Evolutionary conservation across 164 flowering plant species (phyloP), one percentile per base, ranked within the genome.

Genomic region (Hamamelis virginiana): DNA sequence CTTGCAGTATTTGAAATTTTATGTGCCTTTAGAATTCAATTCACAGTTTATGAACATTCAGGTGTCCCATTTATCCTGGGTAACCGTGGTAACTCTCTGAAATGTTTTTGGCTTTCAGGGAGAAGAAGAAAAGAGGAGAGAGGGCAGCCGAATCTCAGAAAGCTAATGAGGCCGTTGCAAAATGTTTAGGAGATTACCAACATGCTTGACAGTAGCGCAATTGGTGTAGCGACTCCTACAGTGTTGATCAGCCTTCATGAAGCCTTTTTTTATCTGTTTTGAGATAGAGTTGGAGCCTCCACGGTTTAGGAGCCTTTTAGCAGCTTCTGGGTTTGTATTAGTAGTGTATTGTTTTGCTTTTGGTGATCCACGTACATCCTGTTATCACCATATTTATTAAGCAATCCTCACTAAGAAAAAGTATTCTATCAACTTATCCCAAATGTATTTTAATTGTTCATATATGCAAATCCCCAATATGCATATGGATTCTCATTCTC

Each of bases 51-150:
- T 33, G 41, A 33, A 33, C 6, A 6, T 33, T 33, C 41, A 33
- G 41, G 6, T 33, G 41, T 33, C 4, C 41, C 6, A 33, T 33
- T 33, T 33, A 33, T 33, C 41, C 41, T 33, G 41, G 41, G 41
- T 33, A 33, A 33, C 41, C 2, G 41, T 33, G 6, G 4, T 33
- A 60, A 47, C 15, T 53, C 71, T 22, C 12, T 63, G 33, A 4
- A n/a, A 15, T 51, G 61, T 26, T 65, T 70, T 23, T 66, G 56
- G 57, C 18, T 74, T 82, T 59, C 87, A 93, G 98, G 80, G 98
- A 93, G 69, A 91, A 91, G 84, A 91, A 90, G 83, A 93, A 91
- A 70, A 73, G 78, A 74, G 90, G 80, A 75, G 98, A 93, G 80
- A 82, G 98, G 66, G 63, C 82, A 15, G 63, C 82, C 12, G 91